Percentiles rank a stretch among this genome's conserved stretches.
Conservation (phyloP, 345 rosid genomes). For the Syzygium oleosum region DNA sequence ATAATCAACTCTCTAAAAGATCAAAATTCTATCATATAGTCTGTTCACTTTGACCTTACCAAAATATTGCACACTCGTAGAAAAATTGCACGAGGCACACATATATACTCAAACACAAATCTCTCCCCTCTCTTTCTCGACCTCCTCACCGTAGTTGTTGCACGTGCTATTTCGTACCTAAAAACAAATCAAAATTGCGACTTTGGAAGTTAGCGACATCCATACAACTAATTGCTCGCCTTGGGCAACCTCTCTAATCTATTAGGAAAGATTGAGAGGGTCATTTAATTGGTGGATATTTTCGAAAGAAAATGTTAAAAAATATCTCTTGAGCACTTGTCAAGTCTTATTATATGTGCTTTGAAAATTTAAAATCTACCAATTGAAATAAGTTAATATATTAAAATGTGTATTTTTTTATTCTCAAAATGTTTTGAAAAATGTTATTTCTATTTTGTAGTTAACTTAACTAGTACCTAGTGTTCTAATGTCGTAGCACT, state of each 20-base stretch:
- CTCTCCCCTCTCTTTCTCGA: accelerated
- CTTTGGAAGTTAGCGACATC: not conserved
- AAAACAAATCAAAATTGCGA: not conserved
- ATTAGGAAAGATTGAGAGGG: not conserved
- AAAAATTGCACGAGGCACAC: not conserved
- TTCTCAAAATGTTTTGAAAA: no score
- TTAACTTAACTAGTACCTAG: no score
- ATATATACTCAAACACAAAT: not conserved
- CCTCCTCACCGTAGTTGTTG: not conserved
- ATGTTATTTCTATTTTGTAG: no score
- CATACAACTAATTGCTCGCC: not conserved
- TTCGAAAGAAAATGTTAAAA: no score
- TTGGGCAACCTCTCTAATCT: not conserved
- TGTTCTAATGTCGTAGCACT: no score
- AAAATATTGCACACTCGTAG: not conserved
- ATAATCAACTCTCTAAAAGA: not conserved
- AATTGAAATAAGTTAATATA: no score
- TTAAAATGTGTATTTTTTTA: no score
- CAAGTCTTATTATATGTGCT: no score
- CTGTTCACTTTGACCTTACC: not conserved
- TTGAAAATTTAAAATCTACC: no score
- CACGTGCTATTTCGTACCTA: not conserved
- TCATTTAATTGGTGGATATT: not conserved
- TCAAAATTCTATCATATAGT: no score
- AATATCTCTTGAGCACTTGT: no score